Conservation (phyloP, 2,329 filamentous ascomycete genomes). For the Exophiala mesophila region DNA sequence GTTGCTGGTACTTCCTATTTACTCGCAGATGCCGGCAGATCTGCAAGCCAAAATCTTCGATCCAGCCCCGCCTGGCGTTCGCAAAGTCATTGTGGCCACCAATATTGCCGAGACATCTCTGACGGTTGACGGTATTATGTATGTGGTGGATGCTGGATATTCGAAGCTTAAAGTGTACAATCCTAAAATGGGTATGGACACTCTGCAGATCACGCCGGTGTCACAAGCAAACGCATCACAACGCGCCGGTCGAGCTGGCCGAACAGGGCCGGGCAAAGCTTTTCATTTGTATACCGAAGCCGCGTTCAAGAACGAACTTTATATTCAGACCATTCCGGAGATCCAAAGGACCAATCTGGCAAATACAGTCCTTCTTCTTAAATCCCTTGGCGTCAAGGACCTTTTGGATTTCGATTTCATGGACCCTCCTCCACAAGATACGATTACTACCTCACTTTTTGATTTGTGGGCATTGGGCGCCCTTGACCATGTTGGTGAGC, state of each 20-base stretch:
- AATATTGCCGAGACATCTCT: slow-evolving; percentile 98
- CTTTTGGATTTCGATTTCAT: slow-evolving; percentile 94
- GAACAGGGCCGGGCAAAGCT: slow-evolving; percentile 91
- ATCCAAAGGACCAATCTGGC: slow-evolving; percentile 94
- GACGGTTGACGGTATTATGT: slow-evolving; percentile 98
- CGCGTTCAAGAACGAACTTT: slow-evolving; percentile 92
- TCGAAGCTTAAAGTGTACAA: slow-evolving; percentile 99
- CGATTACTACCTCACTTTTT: slow-evolving; percentile 93
- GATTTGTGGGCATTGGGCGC: slow-evolving; percentile 95
- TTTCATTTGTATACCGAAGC: slow-evolving; percentile 92
- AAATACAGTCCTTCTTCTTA: slow-evolving; percentile 76
- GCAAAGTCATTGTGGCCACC: slow-evolving; percentile 96
- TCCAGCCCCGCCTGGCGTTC: slow-evolving; percentile 77
- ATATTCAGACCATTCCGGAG: slow-evolving; percentile 93
- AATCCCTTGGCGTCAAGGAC: slow-evolving; percentile 86
- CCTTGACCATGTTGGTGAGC: slow-evolving; percentile 85
- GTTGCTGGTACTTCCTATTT: slow-evolving; percentile 90
- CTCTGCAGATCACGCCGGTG: slow-evolving; percentile 93
- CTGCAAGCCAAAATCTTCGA: slow-evolving; percentile 98
- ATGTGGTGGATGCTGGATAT: slow-evolving; percentile 92
- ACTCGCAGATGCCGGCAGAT: slow-evolving; percentile 99
- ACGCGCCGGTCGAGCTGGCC: slow-evolving; percentile 84
- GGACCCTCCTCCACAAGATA: slow-evolving; percentile 97
- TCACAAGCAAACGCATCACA: slow-evolving; percentile 95
- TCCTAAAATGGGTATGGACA: slow-evolving; percentile 98